These are phyloP conservation scores for Alnus rubra DNA, from an alignment of 306 rosid species.

Conservation along the genomic window DNA sequence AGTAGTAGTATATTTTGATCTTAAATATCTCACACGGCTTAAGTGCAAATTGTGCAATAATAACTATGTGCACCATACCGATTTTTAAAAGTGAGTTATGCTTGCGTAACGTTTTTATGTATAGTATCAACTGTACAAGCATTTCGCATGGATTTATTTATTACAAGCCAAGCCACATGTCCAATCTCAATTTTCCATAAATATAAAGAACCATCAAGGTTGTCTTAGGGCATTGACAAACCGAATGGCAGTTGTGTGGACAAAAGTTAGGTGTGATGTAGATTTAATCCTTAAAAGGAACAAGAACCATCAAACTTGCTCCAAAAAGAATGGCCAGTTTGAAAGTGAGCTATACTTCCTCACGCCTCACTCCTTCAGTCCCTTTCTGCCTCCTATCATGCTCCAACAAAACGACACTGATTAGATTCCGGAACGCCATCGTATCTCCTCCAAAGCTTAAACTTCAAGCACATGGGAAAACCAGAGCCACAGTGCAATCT, in stretches of 20 bases:
- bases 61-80: no score
- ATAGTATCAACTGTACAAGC: no score
- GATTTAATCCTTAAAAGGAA: neutral
- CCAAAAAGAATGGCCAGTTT: constrained; percentile 23
- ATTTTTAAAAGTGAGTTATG: no score
- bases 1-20: no score
- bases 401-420: neutral
- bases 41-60: no score
- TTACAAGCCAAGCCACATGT: no score
- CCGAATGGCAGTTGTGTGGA: neutral
- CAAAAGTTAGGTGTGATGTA: neutral
- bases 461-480: constrained; percentile 22
- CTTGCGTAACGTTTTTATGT: no score
- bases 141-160: no score
- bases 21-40: no score
- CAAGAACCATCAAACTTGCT: neutral
- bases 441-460: constrained; percentile 30
- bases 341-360: constrained; percentile 20
- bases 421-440: constrained; percentile 31
- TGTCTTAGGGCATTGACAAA: neutral
- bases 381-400: constrained; percentile 11
- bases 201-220: neutral
- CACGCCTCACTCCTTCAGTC: constrained; percentile 1
- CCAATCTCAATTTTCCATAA: no score
- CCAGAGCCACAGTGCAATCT: constrained; percentile 24